A percentile compares a stretch with the other conserved stretches of the same genome.
Conservation (phyloP, 352 stramenopile species). For the Globisporangium abappressorium region DNA sequence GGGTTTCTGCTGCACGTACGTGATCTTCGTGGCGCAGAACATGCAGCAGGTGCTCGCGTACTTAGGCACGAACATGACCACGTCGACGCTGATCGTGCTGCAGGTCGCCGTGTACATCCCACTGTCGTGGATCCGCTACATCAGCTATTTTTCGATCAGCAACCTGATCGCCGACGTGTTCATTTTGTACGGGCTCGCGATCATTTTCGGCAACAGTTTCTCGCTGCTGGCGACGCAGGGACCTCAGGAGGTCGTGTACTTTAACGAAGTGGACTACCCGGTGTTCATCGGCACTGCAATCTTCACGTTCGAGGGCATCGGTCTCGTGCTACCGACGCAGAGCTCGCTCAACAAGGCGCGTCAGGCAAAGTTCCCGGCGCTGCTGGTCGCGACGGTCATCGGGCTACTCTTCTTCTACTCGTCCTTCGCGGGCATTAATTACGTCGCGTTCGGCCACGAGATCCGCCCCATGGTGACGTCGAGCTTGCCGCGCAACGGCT, state of each 20-base stretch:
- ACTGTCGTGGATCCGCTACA: conserved; percentile 83
- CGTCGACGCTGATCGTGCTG: conserved; percentile 64
- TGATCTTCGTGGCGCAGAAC: conserved; percentile 84
- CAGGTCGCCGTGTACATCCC: conserved; percentile 76
- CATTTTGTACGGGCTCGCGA: conserved; percentile 77
- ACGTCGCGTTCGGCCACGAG: conserved; percentile 62
- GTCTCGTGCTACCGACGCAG: conserved; percentile 74
- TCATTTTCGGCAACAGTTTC: conserved; percentile 76
- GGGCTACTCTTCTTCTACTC: conserved; percentile 80
- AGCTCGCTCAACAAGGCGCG: conserved; percentile 56
- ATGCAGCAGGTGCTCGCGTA: conserved; percentile 70
- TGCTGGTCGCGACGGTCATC: conserved; percentile 62
- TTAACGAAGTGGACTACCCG: conserved; percentile 69
- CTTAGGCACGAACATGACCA: conserved; percentile 34
- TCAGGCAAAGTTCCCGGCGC: conserved; percentile 58
- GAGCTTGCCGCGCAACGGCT: conserved; percentile 66
- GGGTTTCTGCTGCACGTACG: conserved; percentile 84
- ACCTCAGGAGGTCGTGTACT: conserved; percentile 49
- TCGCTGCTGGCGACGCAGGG: conserved; percentile 48
- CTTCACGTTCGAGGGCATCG: conserved; percentile 83
- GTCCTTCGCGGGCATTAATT: conserved; percentile 79
- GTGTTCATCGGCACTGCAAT: conserved; percentile 80
- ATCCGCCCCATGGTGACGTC: conserved; percentile 73
- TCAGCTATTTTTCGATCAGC: conserved; percentile 85
- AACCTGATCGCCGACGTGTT: conserved; percentile 84